Percentiles rank a stretch among this genome's conserved stretches.
phyloP scores from a whole-genome alignment of 2,329 filamentous ascomycete species.

The Microcyclosporella mali region DNA sequence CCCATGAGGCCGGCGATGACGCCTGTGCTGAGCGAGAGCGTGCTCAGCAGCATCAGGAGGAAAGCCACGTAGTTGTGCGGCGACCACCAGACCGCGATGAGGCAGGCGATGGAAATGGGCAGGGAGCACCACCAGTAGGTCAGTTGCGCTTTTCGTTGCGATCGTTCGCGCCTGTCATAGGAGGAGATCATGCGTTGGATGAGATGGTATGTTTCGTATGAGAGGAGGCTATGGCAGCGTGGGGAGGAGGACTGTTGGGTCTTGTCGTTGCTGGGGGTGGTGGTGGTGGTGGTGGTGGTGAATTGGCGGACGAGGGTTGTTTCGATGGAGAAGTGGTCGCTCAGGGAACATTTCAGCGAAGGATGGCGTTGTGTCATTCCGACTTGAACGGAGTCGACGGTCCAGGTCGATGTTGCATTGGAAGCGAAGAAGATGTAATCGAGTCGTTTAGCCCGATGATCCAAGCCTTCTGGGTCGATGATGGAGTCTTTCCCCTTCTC shows the following conservation, averaged over 20 bases:
- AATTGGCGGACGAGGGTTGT: conserved; percentile 54
- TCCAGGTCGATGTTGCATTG: conserved; percentile 51
- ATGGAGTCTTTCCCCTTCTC: conserved; percentile 57
- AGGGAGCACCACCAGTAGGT: conserved; percentile 67
- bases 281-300: conserved; percentile 32
- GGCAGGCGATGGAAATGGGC: conserved; percentile 63
- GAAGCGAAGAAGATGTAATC: conserved; percentile 85
- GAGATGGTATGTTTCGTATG: conserved; percentile 51
- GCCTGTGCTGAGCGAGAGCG: conserved; percentile 68
- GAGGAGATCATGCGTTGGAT: conserved; percentile 64
- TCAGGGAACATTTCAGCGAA: conserved; percentile 74
- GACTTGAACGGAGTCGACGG: conserved; percentile 63
- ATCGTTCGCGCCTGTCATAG: conserved; percentile 65
- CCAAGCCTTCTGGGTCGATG: conserved; percentile 59
- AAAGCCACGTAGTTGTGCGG: conserved; percentile 72
- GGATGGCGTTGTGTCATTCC: conserved; percentile 79
- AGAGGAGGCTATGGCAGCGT: conserved; percentile 6
- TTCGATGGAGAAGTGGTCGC: conserved; percentile 90
- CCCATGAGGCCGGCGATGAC: conserved; percentile 80
- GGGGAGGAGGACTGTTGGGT: not conserved
- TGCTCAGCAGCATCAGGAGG: conserved; percentile 70
- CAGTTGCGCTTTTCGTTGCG: conserved; percentile 65
- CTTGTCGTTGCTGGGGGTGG: not conserved
- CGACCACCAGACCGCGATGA: conserved; percentile 81
- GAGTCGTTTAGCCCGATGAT: conserved; percentile 74